Evolutionary conservation across 139 green algal genomes (phyloP).

Genomic region (Closterium sp.): DNA sequence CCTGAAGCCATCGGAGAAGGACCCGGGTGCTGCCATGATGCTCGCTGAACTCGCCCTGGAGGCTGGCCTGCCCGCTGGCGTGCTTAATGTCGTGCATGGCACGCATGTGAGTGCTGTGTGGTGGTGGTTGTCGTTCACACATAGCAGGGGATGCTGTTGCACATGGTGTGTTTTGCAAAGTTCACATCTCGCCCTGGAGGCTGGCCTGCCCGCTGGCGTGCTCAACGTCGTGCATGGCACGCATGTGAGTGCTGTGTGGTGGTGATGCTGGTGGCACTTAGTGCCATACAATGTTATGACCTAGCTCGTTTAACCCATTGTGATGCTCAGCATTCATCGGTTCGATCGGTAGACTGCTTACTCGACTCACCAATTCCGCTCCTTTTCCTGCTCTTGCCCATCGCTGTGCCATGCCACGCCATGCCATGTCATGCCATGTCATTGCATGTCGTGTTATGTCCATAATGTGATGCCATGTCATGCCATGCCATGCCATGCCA

Average conservation of each 20-base stretch:
- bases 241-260: neutral
- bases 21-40: conserved; percentile 52
- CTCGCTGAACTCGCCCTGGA: conserved; percentile 56
- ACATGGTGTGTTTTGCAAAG: too few species aligned
- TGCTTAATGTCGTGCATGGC: conserved; percentile 83
- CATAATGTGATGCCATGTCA: conserved; percentile 8
- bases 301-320: too few species aligned
- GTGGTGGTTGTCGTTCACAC: too few species aligned
- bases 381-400: neutral
- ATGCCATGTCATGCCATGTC: neutral
- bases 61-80: conserved; percentile 56
- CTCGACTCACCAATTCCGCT: neutral
- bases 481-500: neutral
- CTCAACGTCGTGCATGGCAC: conserved; percentile 83
- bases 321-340: too few species aligned
- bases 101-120: conserved; percentile 30
- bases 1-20: conserved; percentile 61
- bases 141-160: too few species aligned
- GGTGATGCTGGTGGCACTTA: too few species aligned
- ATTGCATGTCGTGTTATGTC: conserved; percentile 1
- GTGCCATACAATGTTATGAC: too few species aligned
- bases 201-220: conserved; percentile 57
- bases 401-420: neutral
- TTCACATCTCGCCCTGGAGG: conserved; percentile 56
- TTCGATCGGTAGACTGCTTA: too few species aligned